Base-by-base conservation (phyloP, 2,329 filamentous ascomycete genomes). In the Orbilia ellipsospora region DNA sequence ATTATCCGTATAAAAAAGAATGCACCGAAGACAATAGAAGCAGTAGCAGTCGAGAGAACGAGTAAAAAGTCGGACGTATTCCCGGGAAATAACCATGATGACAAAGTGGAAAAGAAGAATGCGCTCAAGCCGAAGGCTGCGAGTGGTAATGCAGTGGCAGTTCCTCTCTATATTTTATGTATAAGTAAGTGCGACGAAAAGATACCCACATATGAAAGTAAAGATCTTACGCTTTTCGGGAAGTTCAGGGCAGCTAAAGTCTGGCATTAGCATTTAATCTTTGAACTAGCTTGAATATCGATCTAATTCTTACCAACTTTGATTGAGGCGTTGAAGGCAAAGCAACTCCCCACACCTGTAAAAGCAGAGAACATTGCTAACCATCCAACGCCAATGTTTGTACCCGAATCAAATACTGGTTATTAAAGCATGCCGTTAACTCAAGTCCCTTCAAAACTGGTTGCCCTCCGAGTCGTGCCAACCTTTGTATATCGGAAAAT, bases 51-150 rank as follows among this genome's bases (percentile, higher is more conserved):
- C 2, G 93, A 89, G 48, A 99, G 85, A 28, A 98, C 84, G 77
- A 94, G 85, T 69, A 99, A 86, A 79, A 97, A 94, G 45, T 88
- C 87, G 66, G 90, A 90, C 0, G 93, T 95, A 80, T 96, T 89
- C 45, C 93, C 92, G 1, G 92, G 92, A 80, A 97, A 94, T 48
- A 92, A 84, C 55, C 96, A 81, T 16, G 89, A 88, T 20, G 93
- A 92, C 40, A 96, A 83, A 1, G 90, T 86, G 0, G 95, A 94
- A 84, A 97, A 99, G 85, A 98, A 96, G 83, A 99, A 95, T 65
- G 95, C 95, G 81, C 94, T 97, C 69, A 99, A 84, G 2, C 95
- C 95, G 81, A 98, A 98, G 2, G 92, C 94, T 68, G 95, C 92
- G 67, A 98, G 83, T 4, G 95, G 94, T 79, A 98, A 95, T 0